A percentile compares a stretch with the other conserved stretches of the same genome.
Evolutionary conservation across 1,284 basidiomycete species (phyloP).

Genomic region (Pyrrhoderma lamaoense): DNA sequence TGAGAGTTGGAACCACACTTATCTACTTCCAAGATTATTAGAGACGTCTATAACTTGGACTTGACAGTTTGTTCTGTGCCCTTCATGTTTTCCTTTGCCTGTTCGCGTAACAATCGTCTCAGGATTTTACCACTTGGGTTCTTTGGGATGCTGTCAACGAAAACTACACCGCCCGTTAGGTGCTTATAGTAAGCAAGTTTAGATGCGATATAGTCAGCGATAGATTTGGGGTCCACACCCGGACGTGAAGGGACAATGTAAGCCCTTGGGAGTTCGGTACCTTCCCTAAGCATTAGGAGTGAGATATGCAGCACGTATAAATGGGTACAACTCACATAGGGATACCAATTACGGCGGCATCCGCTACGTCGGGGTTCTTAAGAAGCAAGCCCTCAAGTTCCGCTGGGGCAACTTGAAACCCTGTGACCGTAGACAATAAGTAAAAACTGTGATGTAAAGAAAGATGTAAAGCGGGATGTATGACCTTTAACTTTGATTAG

Average conservation of each 20-base stretch:
- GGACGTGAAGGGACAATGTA: conserved; percentile 52
- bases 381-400: conserved; percentile 73
- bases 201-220: conserved; percentile 53
- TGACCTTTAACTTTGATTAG: conserved; percentile 13
- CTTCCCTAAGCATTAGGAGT: conserved; percentile 17
- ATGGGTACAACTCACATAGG: conserved; percentile 50
- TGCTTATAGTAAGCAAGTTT: conserved; percentile 61
- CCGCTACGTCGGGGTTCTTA: conserved; percentile 61
- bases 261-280: conserved; percentile 41
- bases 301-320: conserved; percentile 33
- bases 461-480: no score
- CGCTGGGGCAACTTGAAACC: conserved; percentile 64
- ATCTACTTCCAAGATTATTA: no score
- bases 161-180: conserved; percentile 55
- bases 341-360: conserved; percentile 69
- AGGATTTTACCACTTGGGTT: conserved; percentile 71
- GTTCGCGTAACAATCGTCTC: conserved; percentile 51
- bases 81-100: conserved; percentile 32
- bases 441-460: conserved; percentile 4
- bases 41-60: no score
- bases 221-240: conserved; percentile 11
- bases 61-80: no score
- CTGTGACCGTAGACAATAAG: conserved; percentile 3
- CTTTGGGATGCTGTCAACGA: conserved; percentile 58
- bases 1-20: no score